These are phyloP conservation scores for Chaetoceros tenuissimus DNA, from an alignment of 108 stramenopile species.

Conservation along the genomic window DNA sequence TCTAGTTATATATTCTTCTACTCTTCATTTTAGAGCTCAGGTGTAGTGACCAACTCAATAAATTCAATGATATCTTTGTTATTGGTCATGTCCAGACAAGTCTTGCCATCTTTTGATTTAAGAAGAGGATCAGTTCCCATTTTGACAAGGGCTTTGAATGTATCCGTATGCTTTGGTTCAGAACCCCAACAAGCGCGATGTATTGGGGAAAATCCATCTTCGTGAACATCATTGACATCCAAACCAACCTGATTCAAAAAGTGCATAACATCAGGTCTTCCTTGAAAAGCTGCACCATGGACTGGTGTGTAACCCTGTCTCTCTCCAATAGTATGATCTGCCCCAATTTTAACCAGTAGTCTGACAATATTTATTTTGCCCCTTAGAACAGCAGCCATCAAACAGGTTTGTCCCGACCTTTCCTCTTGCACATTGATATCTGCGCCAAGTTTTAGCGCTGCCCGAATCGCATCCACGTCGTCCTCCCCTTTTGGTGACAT, in stretches of 20 bases:
- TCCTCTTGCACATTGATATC: constrained; percentile 23
- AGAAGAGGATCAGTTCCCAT: constrained; percentile 12
- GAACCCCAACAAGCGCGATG: constrained; percentile 38
- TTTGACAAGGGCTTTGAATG: constrained; percentile 19
- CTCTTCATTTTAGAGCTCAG: no score
- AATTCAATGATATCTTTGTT: constrained; percentile 12
- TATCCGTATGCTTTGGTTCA: constrained; percentile 17
- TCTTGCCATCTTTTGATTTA: constrained; percentile 9
- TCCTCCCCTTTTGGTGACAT: no score
- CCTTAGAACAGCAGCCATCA: constrained; percentile 23
- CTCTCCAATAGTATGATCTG: constrained; percentile 28
- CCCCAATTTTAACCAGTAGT: constrained; percentile 20
- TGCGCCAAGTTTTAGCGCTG: constrained; percentile 5
- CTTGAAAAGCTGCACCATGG: constrained; percentile 45
- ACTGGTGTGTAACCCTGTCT: constrained; percentile 37
- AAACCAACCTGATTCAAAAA: constrained; percentile 14
- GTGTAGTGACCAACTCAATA: no score
- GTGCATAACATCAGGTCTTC: constrained; percentile 25
- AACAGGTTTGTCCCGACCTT: constrained; percentile 32
- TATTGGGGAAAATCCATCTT: constrained; percentile 28
- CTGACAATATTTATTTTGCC: constrained; percentile 26
- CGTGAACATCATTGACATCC: constrained; percentile 17
- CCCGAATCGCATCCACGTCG: constrained; percentile 4
- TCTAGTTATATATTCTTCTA: no score
- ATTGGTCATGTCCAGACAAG: constrained; percentile 20